Base-by-base conservation (phyloP, 108 stramenopile species). In the Fistulifera pelliculosa region DNA sequence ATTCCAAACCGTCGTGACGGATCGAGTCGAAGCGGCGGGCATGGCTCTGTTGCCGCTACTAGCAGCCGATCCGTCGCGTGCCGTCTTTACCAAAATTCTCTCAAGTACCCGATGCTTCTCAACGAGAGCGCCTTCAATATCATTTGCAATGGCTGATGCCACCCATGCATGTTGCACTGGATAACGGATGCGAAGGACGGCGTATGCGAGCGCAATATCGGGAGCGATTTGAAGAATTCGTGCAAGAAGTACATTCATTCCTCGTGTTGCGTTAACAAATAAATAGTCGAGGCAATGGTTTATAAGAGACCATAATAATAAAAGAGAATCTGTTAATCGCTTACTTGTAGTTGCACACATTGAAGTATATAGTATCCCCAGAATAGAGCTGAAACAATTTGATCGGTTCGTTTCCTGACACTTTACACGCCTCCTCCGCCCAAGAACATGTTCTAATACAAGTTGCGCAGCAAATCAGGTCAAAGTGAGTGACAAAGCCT, bases 221-320 rank as follows among this genome's bases (percentile, higher is more conserved):
- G 58, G 75, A 79, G 44, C 72, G 68, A 26, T 93, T 93, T 60
- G 77, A 86, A 54, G 43, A 54, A 6, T 93, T 93, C 56, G 80
- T 85, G 44, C 47, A 76, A 28, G 74, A 88, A 40, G 62, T 93
- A 1, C 91, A 93, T 48, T 85, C 83, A 0, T 86, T 84, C 54
- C 64, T 87, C 22, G 56, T 83, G 8, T 21, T 45, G 16, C 44
- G 44, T 21, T 45, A 45, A 45, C 19, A 19, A n/a, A n/a, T n/a
- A n/a, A n/a, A n/a, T n/a, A n/a, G n/a, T n/a, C n/a, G n/a, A n/a
- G n/a, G n/a, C n/a, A n/a, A n/a, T n/a, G n/a, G n/a, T n/a, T n/a
- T n/a, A n/a, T n/a, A n/a, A n/a, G n/a, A n/a, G n/a, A n/a, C n/a
- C n/a, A n/a, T n/a, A n/a, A n/a, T n/a, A n/a, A n/a, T n/a, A n/a